phyloP scores from a whole-genome alignment of 2,329 filamentous ascomycete genomes.

The Fusarium bulbicola region DNA sequence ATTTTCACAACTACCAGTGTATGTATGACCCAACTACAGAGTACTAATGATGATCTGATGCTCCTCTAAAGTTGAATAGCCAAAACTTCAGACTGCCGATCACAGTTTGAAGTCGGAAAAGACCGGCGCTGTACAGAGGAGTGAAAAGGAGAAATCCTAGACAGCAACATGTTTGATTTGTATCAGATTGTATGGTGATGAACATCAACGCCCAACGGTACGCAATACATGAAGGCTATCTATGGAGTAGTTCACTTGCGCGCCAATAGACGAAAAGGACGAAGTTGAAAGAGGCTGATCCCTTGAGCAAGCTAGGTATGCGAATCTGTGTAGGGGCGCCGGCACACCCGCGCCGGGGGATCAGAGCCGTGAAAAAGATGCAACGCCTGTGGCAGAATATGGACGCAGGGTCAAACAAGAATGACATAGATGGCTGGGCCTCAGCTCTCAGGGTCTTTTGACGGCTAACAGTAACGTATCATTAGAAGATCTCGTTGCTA shows the following conservation, averaged over 20 bases:
- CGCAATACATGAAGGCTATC: background rate
- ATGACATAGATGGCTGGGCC: constrained; percentile 26
- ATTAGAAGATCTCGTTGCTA: constrained; percentile 25
- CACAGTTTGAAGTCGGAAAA: background rate
- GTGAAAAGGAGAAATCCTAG: background rate
- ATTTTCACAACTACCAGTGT: background rate
- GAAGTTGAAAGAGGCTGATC: constrained; percentile 14
- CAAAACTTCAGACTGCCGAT: constrained; percentile 12
- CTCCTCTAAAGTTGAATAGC: background rate
- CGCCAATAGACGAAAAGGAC: constrained; percentile 22
- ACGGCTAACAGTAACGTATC: constrained; percentile 30
- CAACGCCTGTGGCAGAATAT: background rate
- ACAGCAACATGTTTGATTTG: constrained; percentile 14
- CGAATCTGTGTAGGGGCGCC: constrained; percentile 4
- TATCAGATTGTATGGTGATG: constrained; percentile 6
- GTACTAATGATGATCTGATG: constrained; percentile 5
- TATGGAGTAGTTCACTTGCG: constrained; percentile 15
- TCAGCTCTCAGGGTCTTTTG: constrained; percentile 27
- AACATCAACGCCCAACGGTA: background rate
- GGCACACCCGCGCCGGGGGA: background rate
- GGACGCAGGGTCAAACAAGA: constrained; percentile 1
- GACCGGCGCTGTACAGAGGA: background rate
- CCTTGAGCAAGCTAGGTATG: constrained; percentile 2
- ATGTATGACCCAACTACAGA: background rate
- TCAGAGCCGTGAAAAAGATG: background rate